Evolutionary conservation across 2,329 filamentous ascomycete genomes (phyloP), one percentile per base, ranked within the genome.

Genomic region (Myotisia sp.): DNA sequence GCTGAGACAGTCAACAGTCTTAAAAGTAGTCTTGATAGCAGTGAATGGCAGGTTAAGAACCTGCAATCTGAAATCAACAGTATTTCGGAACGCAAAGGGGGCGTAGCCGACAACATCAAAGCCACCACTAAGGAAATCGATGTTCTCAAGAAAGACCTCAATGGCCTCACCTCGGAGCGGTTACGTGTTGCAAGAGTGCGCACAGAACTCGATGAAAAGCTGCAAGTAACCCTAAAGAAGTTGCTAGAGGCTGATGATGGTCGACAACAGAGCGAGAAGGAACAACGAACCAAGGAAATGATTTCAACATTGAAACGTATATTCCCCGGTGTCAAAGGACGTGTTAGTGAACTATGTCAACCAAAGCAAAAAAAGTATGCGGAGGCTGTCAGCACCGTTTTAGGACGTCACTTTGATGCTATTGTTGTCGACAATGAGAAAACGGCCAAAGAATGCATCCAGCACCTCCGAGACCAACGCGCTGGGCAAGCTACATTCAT

Each of bases 311-410:
- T 98, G 48, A 93, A 92, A 56, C 79, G 85, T 34, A 80, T 93
- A 42, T 93, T 85, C 47, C 83, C 85, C 1, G 87, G 87, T 29
- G 87, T 98, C 28, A 82, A 82, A 45, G 90, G 90, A 13, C 77
- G 87, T 29, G 74, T 95, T 29, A 83, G 84, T 42, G 84, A 93
- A 44, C 71, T 98, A 26, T 94, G 90, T 62, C 86, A 83, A 44
- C 87, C 90, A 1, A 95, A 94, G 58, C 84, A 94, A 61, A 94
- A 92, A 60, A 95, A 94, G 55, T 98, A 78, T 50, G 82, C 90
- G 43, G 83, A 90, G 45, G 90, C 90, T 29, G 82, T 98, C 42
- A 84, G 83, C 47, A 92, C 84, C 14, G 85, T 92, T 5, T 71
- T 98, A 3, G 90, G 90, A 33, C 76, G 83, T 36, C 82, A 95